Base-by-base conservation (phyloP, 495 filamentous ascomycete species). In the Hypoxylon perforatum region DNA sequence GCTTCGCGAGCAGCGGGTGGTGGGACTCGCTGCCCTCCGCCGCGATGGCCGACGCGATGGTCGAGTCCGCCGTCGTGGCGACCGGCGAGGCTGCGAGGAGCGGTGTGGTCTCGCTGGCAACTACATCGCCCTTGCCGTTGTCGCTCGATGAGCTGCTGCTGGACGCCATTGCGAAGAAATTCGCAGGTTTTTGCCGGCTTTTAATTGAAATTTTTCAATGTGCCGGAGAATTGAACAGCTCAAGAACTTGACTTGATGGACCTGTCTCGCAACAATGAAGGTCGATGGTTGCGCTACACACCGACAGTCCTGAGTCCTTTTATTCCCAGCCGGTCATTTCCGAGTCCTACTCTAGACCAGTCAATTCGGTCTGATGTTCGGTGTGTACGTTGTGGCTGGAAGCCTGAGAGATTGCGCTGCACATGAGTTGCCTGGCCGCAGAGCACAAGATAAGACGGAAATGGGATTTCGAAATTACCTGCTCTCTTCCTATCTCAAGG, bases 71-170 rank as follows among this genome's bases (percentile, higher is more conserved):
- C 4, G 39, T 49, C 9, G 55, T 47, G 9, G 64, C 52, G 8
- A 56, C 45, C 6, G 70, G 73, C 1, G 59, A 69, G n/a, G 67
- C 57, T 1, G 64, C 69, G 17, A 81, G 65, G 2, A 81, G 69
- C 11, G 73, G 77, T 4, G 79, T 81, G 11, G 65, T 72, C 67
- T 81, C 79, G 17, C 50, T 72, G 14, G 65, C 68, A 25, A 50
- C 18, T 19, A 19, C 35, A 47, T 22, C 33, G 23, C 30, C 17
- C 22, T 44, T 56, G 30, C 30, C 44, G 41, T 30, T 35, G 25
- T n/a, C 38, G 30, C 41, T 45, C 23, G 49, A 46, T 36, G 55
- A 52, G 52, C 44, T 48, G 44, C 30, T 52, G 33, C 51, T 65
- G 8, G 41, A 56, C 35, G 65, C 44, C 65, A 69, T 69, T 12